Evolutionary conservation across 805 yeast genomes (phyloP).

Genomic region (Nakazawaea populi): DNA sequence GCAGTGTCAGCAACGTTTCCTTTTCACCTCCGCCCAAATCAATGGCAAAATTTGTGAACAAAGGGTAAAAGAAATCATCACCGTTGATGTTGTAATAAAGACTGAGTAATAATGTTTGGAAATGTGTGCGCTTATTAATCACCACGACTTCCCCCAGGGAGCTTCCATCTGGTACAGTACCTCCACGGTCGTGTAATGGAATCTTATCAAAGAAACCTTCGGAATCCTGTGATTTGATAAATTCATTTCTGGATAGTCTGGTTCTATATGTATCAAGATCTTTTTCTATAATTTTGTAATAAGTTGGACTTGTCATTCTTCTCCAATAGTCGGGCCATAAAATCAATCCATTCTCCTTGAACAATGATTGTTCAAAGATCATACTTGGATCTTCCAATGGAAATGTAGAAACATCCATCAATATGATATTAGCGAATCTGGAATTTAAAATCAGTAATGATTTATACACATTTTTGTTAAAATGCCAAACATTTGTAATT

Average conservation of each 20-base stretch:
- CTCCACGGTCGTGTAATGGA: constrained; percentile 59
- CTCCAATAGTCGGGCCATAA: constrained; percentile 80
- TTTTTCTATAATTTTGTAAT: constrained; percentile 32
- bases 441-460: constrained; percentile 38
- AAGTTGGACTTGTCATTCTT: constrained; percentile 58
- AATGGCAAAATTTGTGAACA: constrained; percentile 52
- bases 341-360: constrained; percentile 42
- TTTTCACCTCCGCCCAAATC: constrained; percentile 73
- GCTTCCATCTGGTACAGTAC: constrained; percentile 64
- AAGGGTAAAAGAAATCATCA: constrained; percentile 51
- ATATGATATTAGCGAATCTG: constrained; percentile 36
- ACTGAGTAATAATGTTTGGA: constrained; percentile 50
- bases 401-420: constrained; percentile 41
- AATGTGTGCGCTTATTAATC: constrained; percentile 52
- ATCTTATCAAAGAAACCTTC: constrained; percentile 19
- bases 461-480: constrained; percentile 55
- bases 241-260: constrained; percentile 19
- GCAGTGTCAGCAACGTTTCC: constrained; percentile 75
- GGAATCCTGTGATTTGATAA: constrained; percentile 23
- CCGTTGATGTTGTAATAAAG: constrained; percentile 64
- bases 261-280: constrained; percentile 16
- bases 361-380: constrained; percentile 34
- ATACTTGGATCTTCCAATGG: constrained; percentile 36
- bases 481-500: constrained; percentile 39
- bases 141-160: constrained; percentile 67